Evolutionary conservation across 1,139 yeast genomes (phyloP), one percentile per base, ranked within the genome.

Genomic region (Magnusiomyces ingens): DNA sequence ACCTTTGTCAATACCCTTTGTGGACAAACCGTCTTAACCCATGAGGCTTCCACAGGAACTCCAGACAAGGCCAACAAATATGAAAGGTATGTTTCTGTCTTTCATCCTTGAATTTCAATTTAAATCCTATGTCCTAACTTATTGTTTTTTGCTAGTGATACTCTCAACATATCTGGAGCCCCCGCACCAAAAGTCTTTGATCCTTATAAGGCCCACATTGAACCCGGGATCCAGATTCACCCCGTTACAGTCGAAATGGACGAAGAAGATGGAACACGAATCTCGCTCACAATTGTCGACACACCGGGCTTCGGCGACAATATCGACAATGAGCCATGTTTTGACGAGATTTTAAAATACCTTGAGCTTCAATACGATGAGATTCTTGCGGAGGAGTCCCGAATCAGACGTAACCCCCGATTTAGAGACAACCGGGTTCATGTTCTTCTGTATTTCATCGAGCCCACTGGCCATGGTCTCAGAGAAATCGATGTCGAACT

Each of bases 361-460:
- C 74, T 90, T 60, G 90, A 85, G 64, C 89, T 84, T 66, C 96
- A 90, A 68, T 89, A 85, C 68, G 97, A 91, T 70, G 90, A 88
- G 64, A 91, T 90, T 49, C 75, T 91, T 62, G 84, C 93, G 15
- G 97, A 91, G 69, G 97, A 91, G 68, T 85, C 95, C 32, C 78
- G 95, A 62, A 87, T 91, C 61, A 83, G 89, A 71, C 82, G 98
- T 72, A 84, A 84, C 67, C 91, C 91, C 2, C 70, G 90, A 50
- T 84, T 84, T 64, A 77, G 78, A 56, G 93, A 84, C 67, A 82
- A 84, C 41, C 72, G 89, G 57, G 87, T 84, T 46, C 91, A 84
- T 62, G 86, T 76, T 18, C 73, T 85, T 67, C 71, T 84, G 55
- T 84, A 84, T 67, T 82, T 84, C 61, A 80, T 84, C 57, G 77